Percentiles rank a stretch among this genome's conserved stretches.
Evolutionary conservation across 106 monocot genomes (phyloP).

Genomic region (Vanilla planifolia): DNA sequence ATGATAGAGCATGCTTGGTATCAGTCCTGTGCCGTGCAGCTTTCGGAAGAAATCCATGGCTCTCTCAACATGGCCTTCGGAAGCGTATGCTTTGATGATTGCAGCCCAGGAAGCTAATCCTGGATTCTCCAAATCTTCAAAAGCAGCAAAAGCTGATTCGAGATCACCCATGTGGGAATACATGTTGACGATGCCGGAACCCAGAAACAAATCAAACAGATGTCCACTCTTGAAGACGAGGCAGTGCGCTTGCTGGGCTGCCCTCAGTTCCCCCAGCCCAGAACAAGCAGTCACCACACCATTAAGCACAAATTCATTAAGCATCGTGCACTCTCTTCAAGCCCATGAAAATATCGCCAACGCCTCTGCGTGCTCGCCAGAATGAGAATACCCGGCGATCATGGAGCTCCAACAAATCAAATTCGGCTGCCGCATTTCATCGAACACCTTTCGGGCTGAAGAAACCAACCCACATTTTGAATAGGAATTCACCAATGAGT

Average conservation of each 20-base stretch:
- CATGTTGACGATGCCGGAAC: slow-evolving; percentile 15
- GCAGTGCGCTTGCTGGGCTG: slow-evolving; percentile 21
- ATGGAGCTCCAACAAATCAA: slow-evolving; percentile 21
- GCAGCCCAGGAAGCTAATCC: slow-evolving; percentile 27
- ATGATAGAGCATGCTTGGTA: slow-evolving; percentile 12
- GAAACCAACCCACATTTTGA: slow-evolving; percentile 14
- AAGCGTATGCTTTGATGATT: slow-evolving; percentile 17
- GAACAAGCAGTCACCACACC: slow-evolving; percentile 18
- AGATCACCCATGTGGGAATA: slow-evolving; percentile 11
- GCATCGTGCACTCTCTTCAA: slow-evolving; percentile 4
- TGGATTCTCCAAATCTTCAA: slow-evolving; percentile 4
- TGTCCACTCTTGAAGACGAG: slow-evolving; percentile 19
- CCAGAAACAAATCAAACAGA: slow-evolving; percentile 14
- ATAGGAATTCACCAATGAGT: slow-evolving; percentile 22
- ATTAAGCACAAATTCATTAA: slow-evolving; percentile 24
- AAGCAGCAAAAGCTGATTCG: slow-evolving; percentile 13
- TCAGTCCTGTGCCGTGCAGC: slow-evolving; percentile 4
- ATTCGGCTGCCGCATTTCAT: slow-evolving; percentile 14
- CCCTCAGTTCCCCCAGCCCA: neutral
- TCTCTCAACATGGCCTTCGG: slow-evolving; percentile 15
- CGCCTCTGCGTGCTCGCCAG: slow-evolving; percentile 14
- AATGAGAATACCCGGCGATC: slow-evolving; percentile 18
- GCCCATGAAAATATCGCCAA: slow-evolving; percentile 9
- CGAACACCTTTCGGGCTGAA: slow-evolving; percentile 12
- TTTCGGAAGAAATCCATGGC: slow-evolving; percentile 15